Conservation (phyloP, 2,329 filamentous ascomycete species). For the Aureobasidium subglaciale region DNA sequence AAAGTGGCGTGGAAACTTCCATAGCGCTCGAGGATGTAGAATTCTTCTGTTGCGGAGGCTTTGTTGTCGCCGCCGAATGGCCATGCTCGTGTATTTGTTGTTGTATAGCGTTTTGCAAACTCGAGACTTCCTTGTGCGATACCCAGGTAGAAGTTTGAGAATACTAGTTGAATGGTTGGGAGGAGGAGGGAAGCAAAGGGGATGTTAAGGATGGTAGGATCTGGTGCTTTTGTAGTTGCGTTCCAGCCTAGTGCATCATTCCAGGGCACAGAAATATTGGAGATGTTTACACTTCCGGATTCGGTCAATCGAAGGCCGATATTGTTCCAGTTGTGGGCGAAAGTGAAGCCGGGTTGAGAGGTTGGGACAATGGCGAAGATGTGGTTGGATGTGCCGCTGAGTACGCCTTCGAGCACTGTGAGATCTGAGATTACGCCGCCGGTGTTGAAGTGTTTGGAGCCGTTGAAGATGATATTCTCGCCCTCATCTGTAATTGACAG, state of each 20-base stretch:
- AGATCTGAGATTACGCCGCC: constrained; percentile 60
- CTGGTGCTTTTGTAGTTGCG: constrained; percentile 41
- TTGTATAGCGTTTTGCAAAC: constrained; percentile 51
- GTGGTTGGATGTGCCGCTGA: constrained; percentile 52
- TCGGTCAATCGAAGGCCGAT: constrained; percentile 57
- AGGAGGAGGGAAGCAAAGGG: constrained; percentile 53
- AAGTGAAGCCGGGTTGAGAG: constrained; percentile 50
- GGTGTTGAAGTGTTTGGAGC: constrained; percentile 61
- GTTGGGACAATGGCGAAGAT: constrained; percentile 58
- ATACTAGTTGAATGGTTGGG: constrained; percentile 59
- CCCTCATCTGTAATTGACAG: constrained; percentile 50
- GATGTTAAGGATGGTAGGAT: constrained; percentile 45
- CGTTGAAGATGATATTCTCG: constrained; percentile 52
- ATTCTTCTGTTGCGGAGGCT: constrained; percentile 52
- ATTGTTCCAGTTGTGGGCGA: constrained; percentile 58
- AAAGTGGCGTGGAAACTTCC: constrained; percentile 58
- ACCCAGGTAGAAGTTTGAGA: constrained; percentile 59
- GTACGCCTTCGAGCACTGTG: constrained; percentile 57
- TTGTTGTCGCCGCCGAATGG: constrained; percentile 59
- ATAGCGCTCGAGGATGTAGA: constrained; percentile 58
- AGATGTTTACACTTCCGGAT: constrained; percentile 55
- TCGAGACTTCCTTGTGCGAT: constrained; percentile 54
- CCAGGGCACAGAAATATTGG: constrained; percentile 52
- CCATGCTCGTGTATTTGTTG: constrained; percentile 53
- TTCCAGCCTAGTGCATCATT: constrained; percentile 57